Evolutionary conservation across 768 basidiomycete genomes (phyloP).

Genomic region (Symmetrospora coprosmae): DNA sequence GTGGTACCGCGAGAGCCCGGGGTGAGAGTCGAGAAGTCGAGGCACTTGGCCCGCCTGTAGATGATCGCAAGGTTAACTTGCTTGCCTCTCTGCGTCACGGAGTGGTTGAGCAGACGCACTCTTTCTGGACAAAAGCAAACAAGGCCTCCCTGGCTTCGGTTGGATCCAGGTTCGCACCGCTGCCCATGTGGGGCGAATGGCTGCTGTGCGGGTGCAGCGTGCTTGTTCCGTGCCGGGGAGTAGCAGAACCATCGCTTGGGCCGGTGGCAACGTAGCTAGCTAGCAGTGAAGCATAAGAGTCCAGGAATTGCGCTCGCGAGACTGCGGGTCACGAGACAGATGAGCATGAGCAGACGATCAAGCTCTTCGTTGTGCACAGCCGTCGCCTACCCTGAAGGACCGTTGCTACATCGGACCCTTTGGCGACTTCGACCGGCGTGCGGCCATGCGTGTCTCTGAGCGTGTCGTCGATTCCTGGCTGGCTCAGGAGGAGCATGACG

Average conservation of each 20-base stretch:
- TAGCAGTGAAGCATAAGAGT: conserved; percentile 29
- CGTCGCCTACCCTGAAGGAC: conserved; percentile 49
- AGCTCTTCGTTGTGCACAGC: background rate
- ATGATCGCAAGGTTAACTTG: background rate
- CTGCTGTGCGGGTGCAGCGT: background rate
- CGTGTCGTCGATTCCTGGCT: conserved; percentile 67
- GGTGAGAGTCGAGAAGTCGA: conserved; percentile 47
- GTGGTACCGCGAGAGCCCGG: conserved; percentile 53
- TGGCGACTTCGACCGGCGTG: conserved; percentile 59
- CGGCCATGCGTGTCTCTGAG: conserved; percentile 52
- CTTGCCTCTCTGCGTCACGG: background rate
- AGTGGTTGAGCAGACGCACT: background rate
- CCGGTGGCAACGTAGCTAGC: conserved; percentile 26
- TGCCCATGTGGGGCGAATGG: background rate
- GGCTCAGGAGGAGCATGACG: conserved; percentile 60
- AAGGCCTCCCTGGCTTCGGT: background rate
- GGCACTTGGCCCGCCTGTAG: conserved; percentile 45
- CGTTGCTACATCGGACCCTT: conserved; percentile 50
- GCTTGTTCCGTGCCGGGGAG: background rate
- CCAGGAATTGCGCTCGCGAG: conserved; percentile 45
- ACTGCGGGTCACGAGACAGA: conserved; percentile 41
- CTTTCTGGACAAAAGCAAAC: background rate
- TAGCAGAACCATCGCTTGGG: conserved; percentile 10
- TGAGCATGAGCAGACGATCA: background rate
- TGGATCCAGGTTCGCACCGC: background rate